Conservation (phyloP, 2,329 filamentous ascomycete species). For the Emergomyces pasteurianus region DNA sequence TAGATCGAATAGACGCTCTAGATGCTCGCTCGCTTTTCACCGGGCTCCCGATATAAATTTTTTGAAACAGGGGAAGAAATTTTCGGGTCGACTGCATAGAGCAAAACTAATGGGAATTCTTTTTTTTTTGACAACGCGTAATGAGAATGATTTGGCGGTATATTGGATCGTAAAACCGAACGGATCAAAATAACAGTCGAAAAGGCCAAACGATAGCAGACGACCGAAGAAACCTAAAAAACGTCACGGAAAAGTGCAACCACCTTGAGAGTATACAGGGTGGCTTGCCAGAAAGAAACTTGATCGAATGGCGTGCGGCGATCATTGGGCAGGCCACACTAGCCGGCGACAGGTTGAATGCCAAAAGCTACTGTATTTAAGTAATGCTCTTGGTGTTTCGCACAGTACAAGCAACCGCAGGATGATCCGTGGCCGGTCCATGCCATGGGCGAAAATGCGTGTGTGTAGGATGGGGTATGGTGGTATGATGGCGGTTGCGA, state of each 20-base stretch:
- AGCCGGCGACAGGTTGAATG: conserved; percentile 37
- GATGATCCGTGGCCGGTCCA: conserved; percentile 37
- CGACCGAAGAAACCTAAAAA: background rate
- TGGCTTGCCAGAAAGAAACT: background rate
- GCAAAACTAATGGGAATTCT: background rate
- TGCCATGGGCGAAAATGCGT: conserved; percentile 34
- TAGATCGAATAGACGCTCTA: background rate
- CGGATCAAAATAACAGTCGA: background rate
- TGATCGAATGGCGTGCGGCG: background rate
- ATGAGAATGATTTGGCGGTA: background rate
- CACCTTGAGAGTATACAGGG: background rate
- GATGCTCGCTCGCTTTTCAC: conserved; percentile 3
- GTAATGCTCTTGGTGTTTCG: conserved; percentile 39
- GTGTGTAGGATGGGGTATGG: conserved; percentile 36
- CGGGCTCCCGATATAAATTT: background rate
- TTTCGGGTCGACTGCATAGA: background rate
- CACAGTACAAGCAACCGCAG: conserved; percentile 38
- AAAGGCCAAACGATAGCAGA: background rate
- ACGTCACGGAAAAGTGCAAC: background rate
- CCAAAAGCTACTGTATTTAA: conserved; percentile 34
- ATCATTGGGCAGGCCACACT: conserved; percentile 10
- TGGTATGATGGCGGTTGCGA: conserved; percentile 37
- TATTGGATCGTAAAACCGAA: background rate
- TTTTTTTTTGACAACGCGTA: background rate
- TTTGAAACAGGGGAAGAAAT: background rate